Evolutionary conservation across 768 basidiomycete genomes (phyloP), one percentile per base, ranked within the genome.

Genomic region (Panus rudis): DNA sequence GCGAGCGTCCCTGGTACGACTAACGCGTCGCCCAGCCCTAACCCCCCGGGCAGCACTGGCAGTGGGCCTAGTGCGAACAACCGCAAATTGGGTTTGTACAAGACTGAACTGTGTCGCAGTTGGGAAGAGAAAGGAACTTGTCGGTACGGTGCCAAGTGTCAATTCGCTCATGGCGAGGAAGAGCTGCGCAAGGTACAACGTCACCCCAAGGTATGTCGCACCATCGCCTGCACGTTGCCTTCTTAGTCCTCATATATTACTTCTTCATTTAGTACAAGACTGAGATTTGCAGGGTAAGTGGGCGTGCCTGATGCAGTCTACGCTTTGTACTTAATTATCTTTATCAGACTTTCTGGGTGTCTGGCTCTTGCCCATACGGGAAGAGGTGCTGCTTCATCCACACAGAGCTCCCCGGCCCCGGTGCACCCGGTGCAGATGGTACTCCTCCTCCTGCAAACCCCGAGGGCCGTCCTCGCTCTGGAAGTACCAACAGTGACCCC

Each of bases 331-430:
- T 42, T 40, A 14, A 19, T 26, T 24, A 26, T 38, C 38, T 48
- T 12, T 45, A 42, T 32, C 8, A 90, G 82, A 92, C 90, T 6
- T 92, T 92, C 71, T 92, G 90, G 87, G 84, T 92, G 11, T 91
- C 89, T 37, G 90, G 90, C 21, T 89, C 90, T 14, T 92, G 90
- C 58, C 90, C 90, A 0, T 92, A 92, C 52, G 90, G 91, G 41
- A 91, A 91, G 63, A 69, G 90, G 44, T 92, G 90, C 63, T 92
- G 90, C 67, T 92, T 92, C 73, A 92, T 92, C 54, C 90, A 92
- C 57, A 92, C 90, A 2, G 88, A 87, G 55, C 70, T 89, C 34
- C 85, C 88, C 14, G 69, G 72, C 34, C 69, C 75, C n/a, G 81
- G 76, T 21, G 67, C 70, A 16, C 66, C 75, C 43, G 75, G 75